Conservation (phyloP, 202 grass and related monocot genomes). For the Digitaria exilis region DNA sequence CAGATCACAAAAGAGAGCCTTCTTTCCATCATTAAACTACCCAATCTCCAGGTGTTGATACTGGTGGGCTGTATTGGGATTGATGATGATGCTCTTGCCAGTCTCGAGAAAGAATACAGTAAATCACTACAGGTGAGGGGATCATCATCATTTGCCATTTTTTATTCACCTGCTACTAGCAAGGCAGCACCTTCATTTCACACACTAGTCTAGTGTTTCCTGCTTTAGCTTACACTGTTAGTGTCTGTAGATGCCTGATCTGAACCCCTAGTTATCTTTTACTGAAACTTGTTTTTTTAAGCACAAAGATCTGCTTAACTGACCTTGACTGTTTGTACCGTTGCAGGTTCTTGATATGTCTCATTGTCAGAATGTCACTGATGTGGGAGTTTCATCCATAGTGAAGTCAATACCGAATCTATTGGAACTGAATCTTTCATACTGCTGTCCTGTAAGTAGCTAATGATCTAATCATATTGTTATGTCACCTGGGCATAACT, state of each 20-base stretch:
- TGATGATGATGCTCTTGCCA: conserved; percentile 58
- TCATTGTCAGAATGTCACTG: conserved; percentile 54
- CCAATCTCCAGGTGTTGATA: conserved; percentile 58
- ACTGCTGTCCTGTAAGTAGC: conserved; percentile 69
- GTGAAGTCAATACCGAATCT: conserved; percentile 52
- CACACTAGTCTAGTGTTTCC: too few species aligned
- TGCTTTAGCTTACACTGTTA: too few species aligned
- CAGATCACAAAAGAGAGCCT: conserved; percentile 71
- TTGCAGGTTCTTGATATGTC: conserved; percentile 81
- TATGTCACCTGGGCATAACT: conserved; percentile 23
- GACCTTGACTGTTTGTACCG: conserved; percentile 16
- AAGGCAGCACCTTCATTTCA: too few species aligned
- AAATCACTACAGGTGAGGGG: conserved; percentile 63
- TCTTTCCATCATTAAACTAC: conserved; percentile 58
- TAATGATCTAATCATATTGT: conserved; percentile 9
- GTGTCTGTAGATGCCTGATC: too few species aligned
- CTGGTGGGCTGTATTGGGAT: conserved; percentile 63
- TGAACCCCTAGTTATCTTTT: too few species aligned
- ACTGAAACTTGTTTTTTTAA: too few species aligned
- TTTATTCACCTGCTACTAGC: too few species aligned
- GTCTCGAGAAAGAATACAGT: conserved; percentile 55
- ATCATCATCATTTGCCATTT: not conserved
- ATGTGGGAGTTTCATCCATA: conserved; percentile 34
- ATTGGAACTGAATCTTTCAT: conserved; percentile 62
- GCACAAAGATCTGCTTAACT: not conserved